phyloP scores from a whole-genome alignment of 2,329 filamentous ascomycete species.

The Macrophomina tecta region DNA sequence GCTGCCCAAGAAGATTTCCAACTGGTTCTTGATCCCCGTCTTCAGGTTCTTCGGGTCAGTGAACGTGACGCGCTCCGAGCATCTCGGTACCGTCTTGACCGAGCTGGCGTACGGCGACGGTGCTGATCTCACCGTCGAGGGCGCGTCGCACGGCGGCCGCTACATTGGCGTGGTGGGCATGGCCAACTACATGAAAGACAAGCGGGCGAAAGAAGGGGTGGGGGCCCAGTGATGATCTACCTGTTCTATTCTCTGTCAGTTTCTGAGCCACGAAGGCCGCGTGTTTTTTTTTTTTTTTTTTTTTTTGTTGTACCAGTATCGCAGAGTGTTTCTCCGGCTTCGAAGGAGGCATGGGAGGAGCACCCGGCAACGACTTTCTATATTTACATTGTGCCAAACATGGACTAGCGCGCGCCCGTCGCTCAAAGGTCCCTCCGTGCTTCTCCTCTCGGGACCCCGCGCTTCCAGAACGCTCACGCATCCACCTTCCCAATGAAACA shows the following conservation, averaged over 20 bases:
- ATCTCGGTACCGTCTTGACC: slow-evolving; percentile 55
- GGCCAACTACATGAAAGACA: background rate
- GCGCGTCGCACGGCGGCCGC: background rate
- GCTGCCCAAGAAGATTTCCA: slow-evolving; percentile 31
- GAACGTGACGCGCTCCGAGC: slow-evolving; percentile 52
- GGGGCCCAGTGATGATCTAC: background rate
- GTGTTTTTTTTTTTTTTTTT: too few relatives aligned
- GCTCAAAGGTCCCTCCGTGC: background rate
- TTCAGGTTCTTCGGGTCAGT: slow-evolving; percentile 40
- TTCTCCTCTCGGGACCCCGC: background rate
- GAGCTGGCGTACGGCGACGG: slow-evolving; percentile 58
- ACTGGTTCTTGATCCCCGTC: slow-evolving; percentile 31
- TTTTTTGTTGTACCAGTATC: background rate
- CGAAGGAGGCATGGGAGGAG: background rate
- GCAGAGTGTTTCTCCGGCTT: background rate
- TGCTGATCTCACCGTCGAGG: background rate
- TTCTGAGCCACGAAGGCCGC: background rate
- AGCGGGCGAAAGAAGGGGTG: background rate
- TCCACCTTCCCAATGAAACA: background rate
- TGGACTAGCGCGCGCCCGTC: background rate
- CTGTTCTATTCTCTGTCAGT: background rate
- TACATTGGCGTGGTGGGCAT: background rate
- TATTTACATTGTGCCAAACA: background rate
- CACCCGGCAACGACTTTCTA: background rate
- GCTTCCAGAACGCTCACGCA: slow-evolving; percentile 4